Evolutionary conservation across 2,329 filamentous ascomycete genomes (phyloP).

Genomic region (Colletotrichum falcatum): DNA sequence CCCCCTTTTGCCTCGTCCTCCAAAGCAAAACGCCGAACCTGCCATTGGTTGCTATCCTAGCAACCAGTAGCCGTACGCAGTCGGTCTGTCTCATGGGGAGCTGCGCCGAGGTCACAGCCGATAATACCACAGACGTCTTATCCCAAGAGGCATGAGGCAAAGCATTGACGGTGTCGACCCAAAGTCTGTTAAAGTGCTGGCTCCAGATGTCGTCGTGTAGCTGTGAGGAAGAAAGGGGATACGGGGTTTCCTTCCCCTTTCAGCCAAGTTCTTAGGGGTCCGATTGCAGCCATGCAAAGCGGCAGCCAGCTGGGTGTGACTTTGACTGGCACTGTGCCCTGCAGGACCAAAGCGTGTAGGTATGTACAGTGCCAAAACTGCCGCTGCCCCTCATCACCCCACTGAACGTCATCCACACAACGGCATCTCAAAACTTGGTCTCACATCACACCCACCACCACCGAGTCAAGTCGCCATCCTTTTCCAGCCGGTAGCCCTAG

Average conservation of each 20-base stretch:
- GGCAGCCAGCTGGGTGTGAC: not conserved
- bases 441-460: slow-evolving; percentile 13
- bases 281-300: not conserved
- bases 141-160: not conserved
- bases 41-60: not conserved
- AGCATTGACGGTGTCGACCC: not conserved
- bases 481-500: not conserved
- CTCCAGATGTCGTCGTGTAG: not conserved
- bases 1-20: not conserved
- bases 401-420: slow-evolving; percentile 39
- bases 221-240: not conserved
- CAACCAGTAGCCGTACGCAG: not conserved
- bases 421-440: slow-evolving; percentile 29
- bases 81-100: not conserved
- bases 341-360: rapidly evolving
- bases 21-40: not conserved
- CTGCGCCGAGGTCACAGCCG: not conserved
- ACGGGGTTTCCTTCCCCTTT: slow-evolving; percentile 3
- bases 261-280: slow-evolving; percentile 1
- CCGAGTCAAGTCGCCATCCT: slow-evolving; percentile 4
- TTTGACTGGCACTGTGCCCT: not conserved
- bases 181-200: not conserved
- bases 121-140: not conserved
- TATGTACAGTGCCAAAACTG: slow-evolving; percentile 1
- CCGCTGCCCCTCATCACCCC: slow-evolving; percentile 38